phyloP scores from a whole-genome alignment of 2,329 filamentous ascomycete species.

The Gliomastix tumulicola region DNA sequence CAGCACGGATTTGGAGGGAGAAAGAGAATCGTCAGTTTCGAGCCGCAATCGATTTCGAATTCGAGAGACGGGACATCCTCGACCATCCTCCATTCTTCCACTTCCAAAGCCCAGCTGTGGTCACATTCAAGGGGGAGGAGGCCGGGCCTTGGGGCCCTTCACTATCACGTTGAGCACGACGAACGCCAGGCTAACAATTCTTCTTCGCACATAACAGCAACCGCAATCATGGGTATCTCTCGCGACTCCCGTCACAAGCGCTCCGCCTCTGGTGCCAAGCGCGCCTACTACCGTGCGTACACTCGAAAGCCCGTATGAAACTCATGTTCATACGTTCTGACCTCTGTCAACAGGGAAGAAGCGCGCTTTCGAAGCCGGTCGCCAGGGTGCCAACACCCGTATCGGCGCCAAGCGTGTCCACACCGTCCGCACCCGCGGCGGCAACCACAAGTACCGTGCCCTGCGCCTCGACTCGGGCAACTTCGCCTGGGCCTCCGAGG shows the following conservation, averaged over 20 bases:
- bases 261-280: conserved; percentile 97
- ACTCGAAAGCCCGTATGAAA: conserved; percentile 61
- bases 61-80: too few relatives aligned
- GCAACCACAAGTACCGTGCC: conserved; percentile 99
- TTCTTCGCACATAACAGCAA: conserved; percentile 15
- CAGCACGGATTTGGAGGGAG: too few relatives aligned
- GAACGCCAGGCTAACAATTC: conserved; percentile 1
- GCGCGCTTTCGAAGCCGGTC: conserved; percentile 98
- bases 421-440: conserved; percentile 93
- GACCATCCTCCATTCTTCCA: too few relatives aligned
- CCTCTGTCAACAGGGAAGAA: conserved; percentile 77
- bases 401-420: conserved; percentile 96
- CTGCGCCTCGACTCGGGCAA: conserved; percentile 98
- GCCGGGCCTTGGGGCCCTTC: too few relatives aligned
- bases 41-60: too few relatives aligned
- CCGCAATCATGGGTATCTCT: conserved; percentile 97
- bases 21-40: too few relatives aligned
- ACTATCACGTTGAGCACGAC: too few relatives aligned
- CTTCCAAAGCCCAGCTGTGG: too few relatives aligned
- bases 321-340: conserved; percentile 60
- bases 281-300: conserved; percentile 78
- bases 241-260: conserved; percentile 99
- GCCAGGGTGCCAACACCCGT: conserved; percentile 98
- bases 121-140: too few relatives aligned
- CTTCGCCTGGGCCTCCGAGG: conserved; percentile 99